Conservation (phyloP, 306 rosid species). For the Acacia acuminata region DNA sequence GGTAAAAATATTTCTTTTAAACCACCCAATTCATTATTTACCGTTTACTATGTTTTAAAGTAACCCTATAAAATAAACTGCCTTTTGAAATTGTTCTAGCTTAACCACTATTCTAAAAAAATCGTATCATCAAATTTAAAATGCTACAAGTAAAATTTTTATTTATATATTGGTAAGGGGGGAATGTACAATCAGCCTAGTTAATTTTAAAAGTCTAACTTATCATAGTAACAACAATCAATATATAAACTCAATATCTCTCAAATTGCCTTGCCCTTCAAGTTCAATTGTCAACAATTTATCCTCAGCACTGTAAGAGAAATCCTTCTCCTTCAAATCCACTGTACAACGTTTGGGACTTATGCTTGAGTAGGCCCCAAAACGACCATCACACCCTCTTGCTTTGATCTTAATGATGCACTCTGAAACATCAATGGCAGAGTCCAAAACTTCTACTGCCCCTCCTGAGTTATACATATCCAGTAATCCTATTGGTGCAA, state of each 20-base stretch:
- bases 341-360: constrained; percentile 57
- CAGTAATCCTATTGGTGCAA: constrained; percentile 70
- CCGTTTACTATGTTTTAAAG: no score
- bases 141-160: neutral
- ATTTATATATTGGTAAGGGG: neutral
- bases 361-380: constrained; percentile 64
- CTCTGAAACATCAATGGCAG: constrained; percentile 32
- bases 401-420: constrained; percentile 44
- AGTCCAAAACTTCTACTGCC: constrained; percentile 56
- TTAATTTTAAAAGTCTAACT: neutral
- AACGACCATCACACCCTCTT: constrained; percentile 51
- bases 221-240: constrained; percentile 7
- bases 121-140: neutral
- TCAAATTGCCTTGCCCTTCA: constrained; percentile 44
- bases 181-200: neutral
- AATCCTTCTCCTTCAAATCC: constrained; percentile 54
- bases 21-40: no score
- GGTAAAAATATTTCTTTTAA: no score
- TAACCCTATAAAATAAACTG: no score
- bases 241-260: constrained; percentile 52
- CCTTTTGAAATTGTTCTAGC: no score
- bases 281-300: constrained; percentile 49
- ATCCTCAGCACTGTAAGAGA: constrained; percentile 49
- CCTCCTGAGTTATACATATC: constrained; percentile 87
- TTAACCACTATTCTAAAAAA: no score